Conservation (phyloP, 2,329 filamentous ascomycete species). For the Coleophoma crateriformis region DNA sequence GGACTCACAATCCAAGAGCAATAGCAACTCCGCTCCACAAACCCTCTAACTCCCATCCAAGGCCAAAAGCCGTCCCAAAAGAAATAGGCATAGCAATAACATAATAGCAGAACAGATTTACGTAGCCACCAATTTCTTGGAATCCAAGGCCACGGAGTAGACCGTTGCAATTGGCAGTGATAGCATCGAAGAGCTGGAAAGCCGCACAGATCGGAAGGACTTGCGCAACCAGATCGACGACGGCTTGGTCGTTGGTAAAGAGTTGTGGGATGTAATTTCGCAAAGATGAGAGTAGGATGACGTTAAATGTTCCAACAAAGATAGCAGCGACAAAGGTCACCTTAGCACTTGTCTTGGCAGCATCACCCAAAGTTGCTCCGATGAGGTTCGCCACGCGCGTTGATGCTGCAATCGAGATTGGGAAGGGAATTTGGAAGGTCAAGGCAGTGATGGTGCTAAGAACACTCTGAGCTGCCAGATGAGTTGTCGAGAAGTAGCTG, state of each 20-base stretch:
- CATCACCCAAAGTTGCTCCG: slow-evolving; percentile 74
- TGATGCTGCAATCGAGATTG: slow-evolving; percentile 79
- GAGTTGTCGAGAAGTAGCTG: slow-evolving; percentile 71
- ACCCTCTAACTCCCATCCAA: slow-evolving; percentile 72
- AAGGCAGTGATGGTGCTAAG: slow-evolving; percentile 72
- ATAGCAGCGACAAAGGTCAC: slow-evolving; percentile 64
- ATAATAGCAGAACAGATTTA: slow-evolving; percentile 85
- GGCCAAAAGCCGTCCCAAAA: slow-evolving; percentile 70
- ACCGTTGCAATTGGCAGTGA: slow-evolving; percentile 76
- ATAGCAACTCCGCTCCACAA: slow-evolving; percentile 77
- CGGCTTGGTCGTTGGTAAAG: slow-evolving; percentile 69
- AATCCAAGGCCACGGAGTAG: slow-evolving; percentile 81
- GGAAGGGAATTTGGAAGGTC: slow-evolving; percentile 89
- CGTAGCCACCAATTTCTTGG: slow-evolving; percentile 85
- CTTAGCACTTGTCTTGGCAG: slow-evolving; percentile 74
- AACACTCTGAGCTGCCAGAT: slow-evolving; percentile 84
- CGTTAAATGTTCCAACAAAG: slow-evolving; percentile 74
- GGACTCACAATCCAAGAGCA: slow-evolving; percentile 36
- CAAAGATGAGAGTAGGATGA: slow-evolving; percentile 61
- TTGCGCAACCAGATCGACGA: slow-evolving; percentile 60
- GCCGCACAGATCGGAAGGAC: slow-evolving; percentile 77
- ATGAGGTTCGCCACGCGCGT: slow-evolving; percentile 91
- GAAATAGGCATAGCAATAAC: slow-evolving; percentile 78
- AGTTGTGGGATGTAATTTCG: slow-evolving; percentile 71
- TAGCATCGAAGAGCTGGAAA: slow-evolving; percentile 84